Evolutionary conservation across 1,139 yeast species (phyloP).

Genomic region (Arxiozyma slooffiae): DNA sequence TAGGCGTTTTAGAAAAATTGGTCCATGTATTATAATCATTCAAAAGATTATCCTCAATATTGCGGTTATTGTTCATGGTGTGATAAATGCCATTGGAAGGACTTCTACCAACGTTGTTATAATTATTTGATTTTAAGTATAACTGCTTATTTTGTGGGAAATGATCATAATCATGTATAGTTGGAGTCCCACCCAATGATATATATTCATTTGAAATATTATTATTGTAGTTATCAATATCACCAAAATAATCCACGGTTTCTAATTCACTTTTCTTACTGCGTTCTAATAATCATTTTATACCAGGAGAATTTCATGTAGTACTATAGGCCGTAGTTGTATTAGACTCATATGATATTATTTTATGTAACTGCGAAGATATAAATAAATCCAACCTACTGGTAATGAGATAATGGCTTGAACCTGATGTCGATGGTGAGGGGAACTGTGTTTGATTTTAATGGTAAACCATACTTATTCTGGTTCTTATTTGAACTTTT

Average conservation of each 20-base stretch:
- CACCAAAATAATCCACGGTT: conserved; percentile 3
- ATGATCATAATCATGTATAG: neutral
- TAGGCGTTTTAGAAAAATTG: conserved; percentile 8
- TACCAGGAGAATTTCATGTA: conserved; percentile 27
- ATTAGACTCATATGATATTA: conserved; percentile 22
- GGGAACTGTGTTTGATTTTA: neutral
- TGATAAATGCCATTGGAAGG: neutral
- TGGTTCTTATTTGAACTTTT: neutral
- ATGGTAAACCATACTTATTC: neutral
- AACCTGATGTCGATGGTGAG: neutral
- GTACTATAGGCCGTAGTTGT: conserved; percentile 26
- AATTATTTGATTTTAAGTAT: too few relatives aligned
- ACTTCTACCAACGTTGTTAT: neutral
- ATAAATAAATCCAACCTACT: conserved; percentile 18
- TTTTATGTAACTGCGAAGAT: conserved; percentile 26
- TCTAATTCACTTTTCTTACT: neutral
- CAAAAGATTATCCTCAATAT: neutral
- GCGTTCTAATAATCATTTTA: conserved; percentile 2
- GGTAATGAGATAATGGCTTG: neutral
- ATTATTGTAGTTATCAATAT: neutral
- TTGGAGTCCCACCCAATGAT: conserved; percentile 2
- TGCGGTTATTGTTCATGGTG: neutral
- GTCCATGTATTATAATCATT: neutral
- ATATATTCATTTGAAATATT: neutral
- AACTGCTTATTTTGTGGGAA: neutral